A percentile compares a stretch with the other conserved stretches of the same genome.
phyloP scores from a whole-genome alignment of 2,329 filamentous ascomycete species.

The Erysiphe neolycopersici region DNA sequence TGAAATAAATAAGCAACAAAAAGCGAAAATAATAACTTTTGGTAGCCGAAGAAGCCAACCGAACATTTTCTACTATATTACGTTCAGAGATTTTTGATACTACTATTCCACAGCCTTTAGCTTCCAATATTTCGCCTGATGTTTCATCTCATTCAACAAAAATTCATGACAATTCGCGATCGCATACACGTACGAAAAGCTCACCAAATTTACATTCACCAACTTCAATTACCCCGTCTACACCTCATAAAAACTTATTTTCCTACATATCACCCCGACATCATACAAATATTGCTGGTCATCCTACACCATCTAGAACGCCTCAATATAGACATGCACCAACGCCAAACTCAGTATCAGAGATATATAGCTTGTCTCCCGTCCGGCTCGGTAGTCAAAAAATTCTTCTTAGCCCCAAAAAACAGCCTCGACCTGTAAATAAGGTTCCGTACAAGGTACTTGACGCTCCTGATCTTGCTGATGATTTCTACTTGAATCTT shows the following conservation, averaged over 20 bases:
- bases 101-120: slow-evolving; percentile 58
- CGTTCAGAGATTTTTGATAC: slow-evolving; percentile 81
- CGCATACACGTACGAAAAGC: slow-evolving; percentile 56
- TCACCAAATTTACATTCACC: slow-evolving; percentile 33
- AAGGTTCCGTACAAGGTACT: slow-evolving; percentile 97
- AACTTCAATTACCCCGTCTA: slow-evolving; percentile 63
- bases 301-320: slow-evolving; percentile 69
- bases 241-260: slow-evolving; percentile 92
- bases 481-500: slow-evolving; percentile 93
- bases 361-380: slow-evolving; percentile 86
- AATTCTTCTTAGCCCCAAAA: slow-evolving; percentile 71
- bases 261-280: slow-evolving; percentile 57
- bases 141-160: slow-evolving; percentile 26
- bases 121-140: slow-evolving; percentile 30
- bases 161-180: slow-evolving; percentile 39
- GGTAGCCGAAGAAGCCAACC: slow-evolving; percentile 72
- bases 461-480: slow-evolving; percentile 81
- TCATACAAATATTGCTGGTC: slow-evolving; percentile 43
- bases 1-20: not conserved
- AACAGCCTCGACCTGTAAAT: slow-evolving; percentile 69
- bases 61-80: slow-evolving; percentile 67
- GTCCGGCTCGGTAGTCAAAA: slow-evolving; percentile 82
- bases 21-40: slow-evolving; percentile 2
- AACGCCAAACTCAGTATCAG: slow-evolving; percentile 69
- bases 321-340: slow-evolving; percentile 68